Percentiles rank a stretch among this genome's conserved stretches.
Conservation (phyloP, 148 eudicot species). For the Rhododendron ovatum region DNA sequence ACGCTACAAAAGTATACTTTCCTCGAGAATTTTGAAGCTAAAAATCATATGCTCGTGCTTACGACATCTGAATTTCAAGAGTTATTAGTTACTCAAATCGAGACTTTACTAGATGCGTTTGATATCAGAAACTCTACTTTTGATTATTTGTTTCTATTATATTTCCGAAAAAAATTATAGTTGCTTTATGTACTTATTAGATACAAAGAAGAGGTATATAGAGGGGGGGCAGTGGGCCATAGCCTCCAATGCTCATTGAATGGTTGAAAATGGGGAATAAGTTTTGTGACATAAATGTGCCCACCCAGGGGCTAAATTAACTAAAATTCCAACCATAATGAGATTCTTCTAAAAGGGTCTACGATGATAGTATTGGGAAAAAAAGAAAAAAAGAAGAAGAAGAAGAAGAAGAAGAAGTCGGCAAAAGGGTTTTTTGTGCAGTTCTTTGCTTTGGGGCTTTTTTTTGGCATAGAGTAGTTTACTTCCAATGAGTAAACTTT, state of each 20-base stretch:
- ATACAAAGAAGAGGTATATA: background rate
- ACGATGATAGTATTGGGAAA: background rate
- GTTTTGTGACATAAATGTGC: background rate
- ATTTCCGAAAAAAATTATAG: background rate
- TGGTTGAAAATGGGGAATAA: background rate
- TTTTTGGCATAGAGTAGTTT: background rate
- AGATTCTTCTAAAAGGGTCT: background rate
- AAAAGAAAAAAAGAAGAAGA: too few relatives aligned
- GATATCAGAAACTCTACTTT: background rate
- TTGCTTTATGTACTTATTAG: background rate
- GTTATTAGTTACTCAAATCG: background rate
- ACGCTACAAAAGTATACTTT: background rate
- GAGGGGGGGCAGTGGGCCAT: background rate
- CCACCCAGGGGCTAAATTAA: background rate
- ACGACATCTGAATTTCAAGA: background rate
- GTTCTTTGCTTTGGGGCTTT: background rate
- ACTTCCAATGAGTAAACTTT: background rate
- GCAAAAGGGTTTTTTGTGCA: background rate
- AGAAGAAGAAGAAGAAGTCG: background rate
- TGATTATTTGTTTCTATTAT: background rate
- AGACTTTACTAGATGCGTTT: background rate
- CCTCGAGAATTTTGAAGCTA: background rate
- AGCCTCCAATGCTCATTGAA: background rate
- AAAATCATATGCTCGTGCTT: background rate
- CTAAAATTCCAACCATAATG: background rate